phyloP scores from a whole-genome alignment of 306 rosid genomes.

The Alnus rubra region DNA sequence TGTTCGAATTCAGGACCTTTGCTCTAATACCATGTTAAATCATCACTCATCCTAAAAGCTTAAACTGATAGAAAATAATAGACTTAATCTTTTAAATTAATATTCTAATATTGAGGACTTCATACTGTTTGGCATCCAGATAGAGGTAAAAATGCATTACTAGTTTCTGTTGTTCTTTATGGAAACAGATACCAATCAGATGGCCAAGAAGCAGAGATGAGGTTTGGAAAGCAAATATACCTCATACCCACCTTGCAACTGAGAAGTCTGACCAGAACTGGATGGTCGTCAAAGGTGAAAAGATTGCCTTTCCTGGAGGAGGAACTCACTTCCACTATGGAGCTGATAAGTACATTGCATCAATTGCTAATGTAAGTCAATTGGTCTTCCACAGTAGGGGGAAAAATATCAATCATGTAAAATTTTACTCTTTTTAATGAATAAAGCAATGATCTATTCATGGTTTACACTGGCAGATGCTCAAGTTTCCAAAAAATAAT shows the following conservation, averaged over 20 bases:
- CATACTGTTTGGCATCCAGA: slow-evolving; percentile 11
- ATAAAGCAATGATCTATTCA: slow-evolving; percentile 19
- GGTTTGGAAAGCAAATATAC: slow-evolving; percentile 94
- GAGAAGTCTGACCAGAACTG: slow-evolving; percentile 96
- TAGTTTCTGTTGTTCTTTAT: slow-evolving; percentile 25
- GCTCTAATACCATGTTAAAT: no score
- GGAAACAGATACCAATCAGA: slow-evolving; percentile 76
- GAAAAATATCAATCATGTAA: slow-evolving; percentile 19
- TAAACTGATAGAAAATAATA: no score
- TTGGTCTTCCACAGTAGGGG: slow-evolving; percentile 27
- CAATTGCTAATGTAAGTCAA: slow-evolving; percentile 87
- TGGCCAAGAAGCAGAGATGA: slow-evolving; percentile 98
- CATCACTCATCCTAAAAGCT: no score
- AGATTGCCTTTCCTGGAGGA: slow-evolving; percentile 87
- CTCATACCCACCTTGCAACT: slow-evolving; percentile 93
- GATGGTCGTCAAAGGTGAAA: slow-evolving; percentile 93
- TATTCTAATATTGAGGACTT: background rate
- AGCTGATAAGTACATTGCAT: slow-evolving; percentile 94
- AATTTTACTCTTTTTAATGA: slow-evolving; percentile 42
- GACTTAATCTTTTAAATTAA: no score
- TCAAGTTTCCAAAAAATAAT: slow-evolving; percentile 73
- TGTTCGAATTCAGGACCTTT: no score
- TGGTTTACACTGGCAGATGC: slow-evolving; percentile 66
- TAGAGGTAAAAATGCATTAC: slow-evolving; percentile 20
- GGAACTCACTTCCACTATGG: slow-evolving; percentile 98